Percentiles rank a stretch among this genome's conserved stretches.
phyloP scores from a whole-genome alignment of 495 filamentous ascomycete genomes.

The Hypoxylon intermedium region DNA sequence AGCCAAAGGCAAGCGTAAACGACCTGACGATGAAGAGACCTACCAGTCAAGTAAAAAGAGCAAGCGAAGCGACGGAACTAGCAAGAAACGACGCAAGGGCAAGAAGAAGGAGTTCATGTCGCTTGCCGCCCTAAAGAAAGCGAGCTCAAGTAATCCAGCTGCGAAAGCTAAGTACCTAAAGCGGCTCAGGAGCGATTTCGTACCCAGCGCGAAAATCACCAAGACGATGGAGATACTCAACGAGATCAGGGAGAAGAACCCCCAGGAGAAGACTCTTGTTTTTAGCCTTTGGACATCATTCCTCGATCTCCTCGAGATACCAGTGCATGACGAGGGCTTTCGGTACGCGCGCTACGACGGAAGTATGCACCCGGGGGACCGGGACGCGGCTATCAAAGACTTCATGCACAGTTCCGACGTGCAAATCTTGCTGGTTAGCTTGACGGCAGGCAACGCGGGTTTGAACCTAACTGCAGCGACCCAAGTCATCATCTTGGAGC shows the following conservation, averaged over 20 bases:
- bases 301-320: conserved; percentile 91
- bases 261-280: conserved; percentile 82
- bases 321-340: conserved; percentile 69
- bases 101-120: conserved; percentile 56
- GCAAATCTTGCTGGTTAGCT: conserved; percentile 83
- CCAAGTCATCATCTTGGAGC: conserved; percentile 90
- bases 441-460: conserved; percentile 91
- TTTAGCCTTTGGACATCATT: conserved; percentile 93
- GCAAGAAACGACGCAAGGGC: conserved; percentile 42
- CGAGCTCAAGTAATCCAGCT: conserved; percentile 61
- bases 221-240: conserved; percentile 73
- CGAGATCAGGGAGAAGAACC: conserved; percentile 36
- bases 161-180: conserved; percentile 63
- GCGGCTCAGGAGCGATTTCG: conserved; percentile 70
- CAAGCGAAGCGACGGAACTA: conserved; percentile 11
- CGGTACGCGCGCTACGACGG: conserved; percentile 85
- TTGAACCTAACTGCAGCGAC: conserved; percentile 88
- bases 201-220: conserved; percentile 74
- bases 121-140: conserved; percentile 70
- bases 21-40: conserved; percentile 13
- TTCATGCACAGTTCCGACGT: conserved; percentile 72
- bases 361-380: conserved; percentile 72
- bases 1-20: conserved; percentile 30
- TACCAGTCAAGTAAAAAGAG: conserved; percentile 33
- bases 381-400: conserved; percentile 73